A percentile compares a stretch with the other conserved stretches of the same genome.
phyloP scores from a whole-genome alignment of 192 early-diverging fungal genomes.

The Lobosporangium transversale region DNA sequence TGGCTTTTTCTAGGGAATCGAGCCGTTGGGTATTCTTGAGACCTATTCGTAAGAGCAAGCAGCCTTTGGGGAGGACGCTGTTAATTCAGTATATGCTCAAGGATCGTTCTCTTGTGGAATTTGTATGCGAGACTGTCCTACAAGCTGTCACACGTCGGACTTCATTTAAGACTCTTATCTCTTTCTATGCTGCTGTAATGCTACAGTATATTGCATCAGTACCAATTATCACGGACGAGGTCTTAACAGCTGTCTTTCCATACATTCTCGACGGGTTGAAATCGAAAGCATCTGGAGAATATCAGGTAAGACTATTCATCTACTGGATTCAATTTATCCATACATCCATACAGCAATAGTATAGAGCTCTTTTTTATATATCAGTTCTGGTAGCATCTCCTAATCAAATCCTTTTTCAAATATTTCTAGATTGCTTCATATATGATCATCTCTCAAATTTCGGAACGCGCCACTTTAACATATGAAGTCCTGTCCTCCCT shows the following conservation, averaged over 20 bases:
- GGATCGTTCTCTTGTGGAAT: constrained; percentile 78
- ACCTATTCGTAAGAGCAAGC: constrained; percentile 60
- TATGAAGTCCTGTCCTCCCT: constrained; percentile 57
- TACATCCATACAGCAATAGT: neutral
- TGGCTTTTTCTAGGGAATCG: constrained; percentile 42
- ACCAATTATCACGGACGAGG: constrained; percentile 61
- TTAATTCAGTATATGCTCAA: constrained; percentile 75
- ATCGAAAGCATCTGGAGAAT: constrained; percentile 53
- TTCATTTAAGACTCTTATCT: constrained; percentile 65
- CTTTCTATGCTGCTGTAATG: constrained; percentile 74
- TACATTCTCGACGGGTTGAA: constrained; percentile 64
- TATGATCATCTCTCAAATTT: constrained; percentile 75
- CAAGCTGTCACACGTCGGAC: constrained; percentile 43
- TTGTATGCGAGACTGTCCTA: constrained; percentile 75
- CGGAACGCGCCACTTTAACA: constrained; percentile 58
- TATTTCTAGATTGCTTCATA: constrained; percentile 59
- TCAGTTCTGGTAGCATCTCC: too few species aligned
- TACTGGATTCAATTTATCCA: neutral
- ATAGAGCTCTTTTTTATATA: neutral
- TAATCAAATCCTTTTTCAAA: too few species aligned
- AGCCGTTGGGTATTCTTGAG: constrained; percentile 69
- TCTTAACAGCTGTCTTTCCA: constrained; percentile 67
- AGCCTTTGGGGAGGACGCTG: constrained; percentile 74
- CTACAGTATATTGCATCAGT: constrained; percentile 64
- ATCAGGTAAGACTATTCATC: constrained; percentile 43